Evolutionary conservation across 1,284 basidiomycete species (phyloP), one percentile per base, ranked within the genome.

Genomic region (Papiliotrema fonsecae): DNA sequence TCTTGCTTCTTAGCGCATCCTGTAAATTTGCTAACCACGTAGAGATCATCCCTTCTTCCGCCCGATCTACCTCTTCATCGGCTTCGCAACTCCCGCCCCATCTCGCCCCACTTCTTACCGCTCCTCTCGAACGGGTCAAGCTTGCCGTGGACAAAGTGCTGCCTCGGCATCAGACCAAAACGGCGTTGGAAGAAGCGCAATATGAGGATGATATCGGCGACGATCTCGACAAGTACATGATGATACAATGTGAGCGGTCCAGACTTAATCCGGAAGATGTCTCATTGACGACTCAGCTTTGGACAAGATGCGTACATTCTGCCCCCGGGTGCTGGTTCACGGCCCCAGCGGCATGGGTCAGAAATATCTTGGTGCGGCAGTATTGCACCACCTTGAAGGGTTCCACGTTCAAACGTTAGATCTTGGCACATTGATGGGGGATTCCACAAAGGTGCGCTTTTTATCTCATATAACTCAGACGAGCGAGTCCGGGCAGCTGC

Each of bases 371-470:
- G 94, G 91, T 30, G 84, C 90, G 1, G 96, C 93, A 0, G 82
- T 89, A 2, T 75, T 99, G 42, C 92, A 98, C 73, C 85, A 93
- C 69, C 77, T 98, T 13, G 96, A 99, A 73, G 94, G 94, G 0
- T 97, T 87, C 73, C 89, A 97, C 64, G 81, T 98, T 0, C 96
- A 97, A 72, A 90, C 84, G 56, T 78, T 98, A 41, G 93, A 98
- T 66, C 78, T 98, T 11, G 92, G 88, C 9, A 85, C 84, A 0
- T 73, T 99, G 38, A 79, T 98, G 74, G 82, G 88, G 42, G 94
- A 98, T 71, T 89, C 92, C 0, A 85, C 88, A 0, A 77, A 91
- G 62, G 89, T 92, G 57, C 64, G 76, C 66, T n/a, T 28, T 13
- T 24, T n/a, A 34, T 27, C 13, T n/a, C n/a, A 16, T 28, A n/a